Evolutionary conservation across 1,284 basidiomycete genomes (phyloP).

Genomic region (Mycena sp.): DNA sequence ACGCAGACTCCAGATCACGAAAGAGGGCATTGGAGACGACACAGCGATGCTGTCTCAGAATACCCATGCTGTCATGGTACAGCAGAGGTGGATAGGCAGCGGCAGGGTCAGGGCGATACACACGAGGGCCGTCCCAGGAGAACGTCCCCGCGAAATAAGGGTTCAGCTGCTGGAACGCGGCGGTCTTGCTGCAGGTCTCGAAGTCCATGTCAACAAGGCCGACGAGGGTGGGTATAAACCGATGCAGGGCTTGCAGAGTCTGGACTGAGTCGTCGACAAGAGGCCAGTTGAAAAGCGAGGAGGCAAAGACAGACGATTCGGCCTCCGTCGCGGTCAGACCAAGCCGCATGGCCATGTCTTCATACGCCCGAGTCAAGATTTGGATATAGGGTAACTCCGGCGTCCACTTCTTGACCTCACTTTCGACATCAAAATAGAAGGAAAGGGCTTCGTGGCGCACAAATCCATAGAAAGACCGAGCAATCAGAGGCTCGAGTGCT

Average conservation of each 20-base stretch:
- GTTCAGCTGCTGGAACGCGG: too few species aligned
- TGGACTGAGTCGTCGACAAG: too few species aligned
- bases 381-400: background rate
- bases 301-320: background rate
- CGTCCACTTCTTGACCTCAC: background rate
- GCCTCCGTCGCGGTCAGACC: background rate
- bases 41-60: too few species aligned
- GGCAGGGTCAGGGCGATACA: too few species aligned
- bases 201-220: too few species aligned
- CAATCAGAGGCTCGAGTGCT: background rate
- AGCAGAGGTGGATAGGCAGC: too few species aligned
- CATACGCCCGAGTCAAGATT: background rate
- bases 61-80: too few species aligned
- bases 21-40: background rate
- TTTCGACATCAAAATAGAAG: background rate
- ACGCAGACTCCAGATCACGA: constrained; percentile 5
- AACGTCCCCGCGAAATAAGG: too few species aligned
- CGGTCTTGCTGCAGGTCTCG: too few species aligned
- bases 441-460: background rate
- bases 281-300: background rate
- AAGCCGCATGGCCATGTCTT: background rate
- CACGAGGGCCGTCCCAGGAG: too few species aligned
- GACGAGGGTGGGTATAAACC: background rate
- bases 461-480: background rate
- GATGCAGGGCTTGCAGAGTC: too few species aligned